Evolutionary conservation across 1,284 basidiomycete genomes (phyloP).

Genomic region (Boletus albobrunnescens): DNA sequence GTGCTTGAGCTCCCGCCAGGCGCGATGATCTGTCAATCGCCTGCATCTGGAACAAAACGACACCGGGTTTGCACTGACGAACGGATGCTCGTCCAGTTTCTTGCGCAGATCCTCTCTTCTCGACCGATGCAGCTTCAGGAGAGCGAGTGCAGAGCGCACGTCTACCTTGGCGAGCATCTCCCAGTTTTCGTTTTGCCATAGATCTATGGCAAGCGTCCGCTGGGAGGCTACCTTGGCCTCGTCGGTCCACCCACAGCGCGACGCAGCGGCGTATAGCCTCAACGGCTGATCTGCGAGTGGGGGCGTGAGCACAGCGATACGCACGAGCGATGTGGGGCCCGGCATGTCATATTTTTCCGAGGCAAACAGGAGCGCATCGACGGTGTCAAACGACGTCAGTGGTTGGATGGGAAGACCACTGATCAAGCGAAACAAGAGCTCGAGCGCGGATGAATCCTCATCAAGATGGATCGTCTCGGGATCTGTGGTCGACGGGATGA

Average conservation of each 20-base stretch:
- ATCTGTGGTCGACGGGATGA: conserved; percentile 18
- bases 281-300: conserved; percentile 49
- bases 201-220: conserved; percentile 45
- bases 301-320: conserved; percentile 48
- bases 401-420: conserved; percentile 51
- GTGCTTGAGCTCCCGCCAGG: conserved; percentile 61
- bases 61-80: conserved; percentile 46
- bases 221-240: conserved; percentile 51
- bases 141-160: conserved; percentile 46
- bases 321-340: conserved; percentile 54
- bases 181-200: conserved; percentile 45
- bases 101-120: conserved; percentile 46
- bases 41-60: conserved; percentile 47
- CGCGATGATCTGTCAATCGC: conserved; percentile 48
- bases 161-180: conserved; percentile 45
- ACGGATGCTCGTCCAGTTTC: conserved; percentile 53
- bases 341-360: conserved; percentile 69
- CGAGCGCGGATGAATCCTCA: conserved; percentile 51
- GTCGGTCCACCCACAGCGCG: conserved; percentile 53
- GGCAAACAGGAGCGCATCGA: conserved; percentile 55
- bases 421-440: conserved; percentile 55
- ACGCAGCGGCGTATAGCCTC: conserved; percentile 52
- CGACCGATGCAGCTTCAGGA: conserved; percentile 49
- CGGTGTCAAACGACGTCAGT: conserved; percentile 46
- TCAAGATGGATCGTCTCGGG: conserved; percentile 49